A percentile compares a stretch with the other conserved stretches of the same genome.
phyloP scores from a whole-genome alignment of 371 early-diverging fungal genomes.

The Syncephalis plumigaleata region DNA sequence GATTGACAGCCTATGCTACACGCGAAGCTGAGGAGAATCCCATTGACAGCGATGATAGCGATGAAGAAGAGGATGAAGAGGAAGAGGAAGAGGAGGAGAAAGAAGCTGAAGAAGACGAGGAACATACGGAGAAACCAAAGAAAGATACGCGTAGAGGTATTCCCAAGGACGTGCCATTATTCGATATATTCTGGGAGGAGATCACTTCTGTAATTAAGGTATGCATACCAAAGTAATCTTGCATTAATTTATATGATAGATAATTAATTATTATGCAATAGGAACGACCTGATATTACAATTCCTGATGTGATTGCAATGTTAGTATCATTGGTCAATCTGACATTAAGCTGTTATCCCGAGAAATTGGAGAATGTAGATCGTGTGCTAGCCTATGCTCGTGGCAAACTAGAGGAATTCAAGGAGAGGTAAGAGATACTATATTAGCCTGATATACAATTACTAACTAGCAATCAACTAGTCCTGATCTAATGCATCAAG shows the following conservation, averaged over 20 bases:
- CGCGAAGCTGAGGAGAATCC: constrained; percentile 35
- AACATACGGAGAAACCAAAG: constrained; percentile 9
- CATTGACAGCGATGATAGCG: constrained; percentile 10
- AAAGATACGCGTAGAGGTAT: constrained; percentile 37
- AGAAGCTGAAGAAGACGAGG: constrained; percentile 12
- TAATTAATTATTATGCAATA: constrained; percentile 7
- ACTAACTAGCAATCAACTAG: constrained; percentile 12
- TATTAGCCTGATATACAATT: background rate
- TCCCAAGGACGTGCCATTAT: constrained; percentile 68
- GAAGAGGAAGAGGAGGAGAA: constrained; percentile 10
- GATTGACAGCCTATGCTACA: constrained; percentile 65
- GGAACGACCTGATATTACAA: constrained; percentile 77
- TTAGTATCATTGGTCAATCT: constrained; percentile 71
- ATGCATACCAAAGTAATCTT: background rate
- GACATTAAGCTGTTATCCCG: constrained; percentile 86
- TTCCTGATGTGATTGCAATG: constrained; percentile 77
- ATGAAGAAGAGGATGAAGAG: constrained; percentile 11
- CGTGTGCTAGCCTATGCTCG: constrained; percentile 71
- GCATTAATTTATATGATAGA: background rate
- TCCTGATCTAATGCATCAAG: constrained; percentile 37
- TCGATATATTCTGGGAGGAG: constrained; percentile 90
- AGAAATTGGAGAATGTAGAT: constrained; percentile 67
- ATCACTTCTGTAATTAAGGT: constrained; percentile 79
- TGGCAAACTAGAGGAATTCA: constrained; percentile 33
- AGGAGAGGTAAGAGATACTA: constrained; percentile 8